phyloP scores from a whole-genome alignment of 2,329 filamentous ascomycete species.

The Botrytis cinerea region DNA sequence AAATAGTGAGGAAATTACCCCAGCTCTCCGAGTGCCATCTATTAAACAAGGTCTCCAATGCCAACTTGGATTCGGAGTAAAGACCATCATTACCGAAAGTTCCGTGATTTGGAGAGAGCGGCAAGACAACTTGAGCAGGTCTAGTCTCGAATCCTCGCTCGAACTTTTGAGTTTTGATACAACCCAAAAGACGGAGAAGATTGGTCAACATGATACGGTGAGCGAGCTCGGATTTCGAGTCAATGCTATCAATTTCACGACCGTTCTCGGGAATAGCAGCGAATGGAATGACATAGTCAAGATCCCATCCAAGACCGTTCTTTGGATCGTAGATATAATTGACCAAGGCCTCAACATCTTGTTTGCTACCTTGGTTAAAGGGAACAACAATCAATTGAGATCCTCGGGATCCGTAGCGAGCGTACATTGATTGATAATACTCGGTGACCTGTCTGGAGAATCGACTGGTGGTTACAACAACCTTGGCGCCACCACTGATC shows the following conservation, averaged over 20 bases:
- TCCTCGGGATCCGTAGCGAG: slow-evolving; percentile 86
- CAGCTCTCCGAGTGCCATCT: slow-evolving; percentile 97
- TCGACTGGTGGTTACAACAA: slow-evolving; percentile 92
- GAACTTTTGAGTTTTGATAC: slow-evolving; percentile 87
- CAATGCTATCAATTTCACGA: slow-evolving; percentile 93
- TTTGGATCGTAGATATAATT: slow-evolving; percentile 97
- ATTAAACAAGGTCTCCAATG: slow-evolving; percentile 96
- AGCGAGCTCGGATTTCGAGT: slow-evolving; percentile 96
- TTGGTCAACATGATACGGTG: slow-evolving; percentile 99
- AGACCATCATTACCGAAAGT: slow-evolving; percentile 98
- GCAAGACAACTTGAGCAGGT: slow-evolving; percentile 93
- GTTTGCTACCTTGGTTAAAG: slow-evolving; percentile 98
- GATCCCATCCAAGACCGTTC: slow-evolving; percentile 95
- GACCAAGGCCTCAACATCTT: slow-evolving; percentile 91
- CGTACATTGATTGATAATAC: slow-evolving; percentile 99
- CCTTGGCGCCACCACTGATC: slow-evolving; percentile 94
- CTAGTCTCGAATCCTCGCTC: slow-evolving; percentile 89
- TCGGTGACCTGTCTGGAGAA: slow-evolving; percentile 98
- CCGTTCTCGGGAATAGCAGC: slow-evolving; percentile 97
- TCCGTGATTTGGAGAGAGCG: slow-evolving; percentile 95
- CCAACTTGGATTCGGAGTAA: slow-evolving; percentile 97
- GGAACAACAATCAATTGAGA: slow-evolving; percentile 97
- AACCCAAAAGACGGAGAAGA: slow-evolving; percentile 84
- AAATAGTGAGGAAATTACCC: slow-evolving; percentile 97
- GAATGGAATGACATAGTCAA: slow-evolving; percentile 94